These are phyloP conservation scores for Kurtzmaniella quercitrusa DNA, from an alignment of 1,139 yeast species.

Conservation along the genomic window DNA sequence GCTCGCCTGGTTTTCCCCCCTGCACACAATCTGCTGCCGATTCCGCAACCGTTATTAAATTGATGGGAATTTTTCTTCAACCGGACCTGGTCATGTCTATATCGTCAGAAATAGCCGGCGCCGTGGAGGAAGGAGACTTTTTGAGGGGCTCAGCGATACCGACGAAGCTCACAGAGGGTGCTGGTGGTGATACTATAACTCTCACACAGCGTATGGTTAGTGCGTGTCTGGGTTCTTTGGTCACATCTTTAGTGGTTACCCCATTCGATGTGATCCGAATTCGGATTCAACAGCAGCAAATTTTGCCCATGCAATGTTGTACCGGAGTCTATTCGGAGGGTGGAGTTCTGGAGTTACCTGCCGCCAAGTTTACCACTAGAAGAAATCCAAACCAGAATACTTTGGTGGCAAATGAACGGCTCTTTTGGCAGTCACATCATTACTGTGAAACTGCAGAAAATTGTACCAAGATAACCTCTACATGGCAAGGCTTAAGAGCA, in stretches of 20 bases:
- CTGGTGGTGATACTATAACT: constrained; percentile 32
- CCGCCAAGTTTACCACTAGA: constrained; percentile 11
- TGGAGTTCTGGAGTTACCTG: constrained; percentile 6
- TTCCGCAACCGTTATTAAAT: constrained; percentile 1
- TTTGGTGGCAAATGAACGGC: constrained; percentile 12
- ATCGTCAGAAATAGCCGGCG: constrained; percentile 37
- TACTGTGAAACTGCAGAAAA: constrained; percentile 32
- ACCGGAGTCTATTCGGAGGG: constrained; percentile 9
- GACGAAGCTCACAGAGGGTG: constrained; percentile 4
- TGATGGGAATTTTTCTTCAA: not conserved
- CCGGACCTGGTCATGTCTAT: constrained; percentile 21
- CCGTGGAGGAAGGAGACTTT: constrained; percentile 27
- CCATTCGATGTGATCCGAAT: constrained; percentile 94
- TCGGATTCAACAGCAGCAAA: constrained; percentile 83
- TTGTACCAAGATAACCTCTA: constrained; percentile 45
- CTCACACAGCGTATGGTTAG: constrained; percentile 72
- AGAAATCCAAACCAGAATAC: constrained; percentile 6
- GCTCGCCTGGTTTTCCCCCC: constrained; percentile 1
- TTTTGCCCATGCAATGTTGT: constrained; percentile 43
- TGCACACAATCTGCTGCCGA: not conserved
- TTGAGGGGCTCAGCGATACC: constrained; percentile 3
- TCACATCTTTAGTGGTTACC: constrained; percentile 81
- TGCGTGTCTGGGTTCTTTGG: constrained; percentile 86
- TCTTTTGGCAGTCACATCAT: constrained; percentile 41
- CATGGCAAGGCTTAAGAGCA: constrained; percentile 66